These are phyloP conservation scores for Aquilaria malaccensis DNA, from an alignment of 345 rosid species.

Conservation along the genomic window DNA sequence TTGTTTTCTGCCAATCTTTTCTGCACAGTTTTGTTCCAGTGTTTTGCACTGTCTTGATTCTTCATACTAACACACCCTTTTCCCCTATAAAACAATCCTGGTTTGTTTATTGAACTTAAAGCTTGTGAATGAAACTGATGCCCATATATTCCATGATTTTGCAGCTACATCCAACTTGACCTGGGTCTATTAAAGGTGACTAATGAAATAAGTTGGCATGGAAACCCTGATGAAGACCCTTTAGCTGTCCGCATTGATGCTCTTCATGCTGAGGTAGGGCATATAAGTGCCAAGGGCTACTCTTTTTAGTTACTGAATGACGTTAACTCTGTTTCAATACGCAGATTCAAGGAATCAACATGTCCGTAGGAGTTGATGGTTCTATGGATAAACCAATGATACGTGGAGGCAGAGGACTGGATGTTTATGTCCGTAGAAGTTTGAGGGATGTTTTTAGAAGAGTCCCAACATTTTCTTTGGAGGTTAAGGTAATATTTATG, in stretches of 20 bases:
- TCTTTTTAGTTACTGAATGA: slow-evolving; percentile 11
- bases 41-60: no score
- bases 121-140: slow-evolving; percentile 8
- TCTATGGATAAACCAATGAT: slow-evolving; percentile 80
- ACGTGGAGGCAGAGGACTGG: slow-evolving; percentile 81
- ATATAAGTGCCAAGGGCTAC: slow-evolving; percentile 10
- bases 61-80: no score
- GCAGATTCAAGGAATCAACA: slow-evolving; percentile 90
- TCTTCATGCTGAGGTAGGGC: slow-evolving; percentile 84
- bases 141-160: slow-evolving; percentile 11
- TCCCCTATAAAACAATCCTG: no score
- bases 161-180: slow-evolving; percentile 95
- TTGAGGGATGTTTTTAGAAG: slow-evolving; percentile 91
- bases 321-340: slow-evolving; percentile 19
- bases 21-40: no score
- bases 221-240: slow-evolving; percentile 76
- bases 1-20: no score
- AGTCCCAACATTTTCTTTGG: slow-evolving; percentile 87
- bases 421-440: slow-evolving; percentile 81
- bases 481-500: slow-evolving; percentile 62
- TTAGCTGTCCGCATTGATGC: slow-evolving; percentile 90
- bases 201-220: slow-evolving; percentile 95
- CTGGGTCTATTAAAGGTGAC: slow-evolving; percentile 81
- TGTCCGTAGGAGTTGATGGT: slow-evolving; percentile 87
- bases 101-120: no score